Conservation (phyloP, 164 flowering plant species). For the Chimonanthus praecox region DNA sequence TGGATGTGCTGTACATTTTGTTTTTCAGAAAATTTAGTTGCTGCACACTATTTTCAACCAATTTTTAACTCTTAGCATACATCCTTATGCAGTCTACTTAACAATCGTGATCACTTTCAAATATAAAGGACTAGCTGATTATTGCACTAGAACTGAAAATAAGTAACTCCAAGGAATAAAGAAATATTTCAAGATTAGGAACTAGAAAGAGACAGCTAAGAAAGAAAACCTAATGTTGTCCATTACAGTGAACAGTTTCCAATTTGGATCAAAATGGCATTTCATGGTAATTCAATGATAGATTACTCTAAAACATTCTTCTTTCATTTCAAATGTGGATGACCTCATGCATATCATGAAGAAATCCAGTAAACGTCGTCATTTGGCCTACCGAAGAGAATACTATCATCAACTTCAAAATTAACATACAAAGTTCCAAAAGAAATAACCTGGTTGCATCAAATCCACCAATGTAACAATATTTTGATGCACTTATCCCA, state of each 20-base stretch:
- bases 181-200: no score
- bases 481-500: slow-evolving; percentile 88
- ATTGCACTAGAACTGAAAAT: not conserved
- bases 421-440: slow-evolving; percentile 4
- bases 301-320: not conserved
- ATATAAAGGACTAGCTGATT: no score
- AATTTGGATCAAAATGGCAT: not conserved
- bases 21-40: no score
- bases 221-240: not conserved
- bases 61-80: no score
- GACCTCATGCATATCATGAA: not conserved
- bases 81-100: no score
- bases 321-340: not conserved
- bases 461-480: slow-evolving; percentile 93
- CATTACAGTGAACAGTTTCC: not conserved
- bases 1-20: no score
- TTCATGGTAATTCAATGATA: not conserved
- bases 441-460: slow-evolving; percentile 85
- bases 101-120: no score
- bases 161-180: not conserved
- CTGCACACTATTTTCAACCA: no score
- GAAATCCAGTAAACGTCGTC: not conserved
- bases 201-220: not conserved
- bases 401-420: not conserved
- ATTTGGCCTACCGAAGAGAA: not conserved